Evolutionary conservation across 352 stramenopile genomes (phyloP), one percentile per base, ranked within the genome.

Genomic region (Globisporangium rhizosaccharum): DNA sequence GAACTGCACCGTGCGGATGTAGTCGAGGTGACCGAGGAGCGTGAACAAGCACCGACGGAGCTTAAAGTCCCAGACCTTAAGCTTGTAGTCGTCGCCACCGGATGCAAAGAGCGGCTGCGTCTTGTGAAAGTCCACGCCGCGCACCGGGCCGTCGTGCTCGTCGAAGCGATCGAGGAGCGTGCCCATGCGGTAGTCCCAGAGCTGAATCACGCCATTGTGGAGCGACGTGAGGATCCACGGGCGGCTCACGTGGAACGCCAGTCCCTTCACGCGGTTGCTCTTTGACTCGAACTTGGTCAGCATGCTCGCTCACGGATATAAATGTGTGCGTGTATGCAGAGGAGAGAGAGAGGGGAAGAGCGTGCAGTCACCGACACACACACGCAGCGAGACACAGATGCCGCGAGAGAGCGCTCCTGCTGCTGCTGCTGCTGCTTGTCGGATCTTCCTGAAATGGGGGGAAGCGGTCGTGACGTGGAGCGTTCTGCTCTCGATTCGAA

Each of bases 61-160:
- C 80, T 99, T 99, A 78, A 99, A 99, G 79, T 99, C 97, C 97
- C 97, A 99, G 23, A 99, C 96, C 81, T 99, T 99, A 67, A 99
- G 98, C 76, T 99, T 99, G 93, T 99, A 99, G 76, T 99, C 98
- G 71, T 99, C 98, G 26, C 97, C 97, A 23, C 97, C 98, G 17
- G 95, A 99, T 17, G 99, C 97, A 61, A 99, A 98, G 17, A 99
- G 83, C 47, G 96, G 96, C 73, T 99, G 97, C 28, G 88, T 90
- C 53, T 95, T 82, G 81, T 99, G 96, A 69, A 99, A 99, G 76
- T 99, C 97, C 4, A 99, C 96, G 54, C 97, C 96, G 57, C 98
- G 93, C 52, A 99, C 98, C 20, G 98, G 98, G 0, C 97, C 97
- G 63, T 99, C 97, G 83, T 99, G 97, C 75, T 99, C 98, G 71